phyloP scores from a whole-genome alignment of 2,329 filamentous ascomycete genomes.

The Myriosclerotinia scirpicola region DNA sequence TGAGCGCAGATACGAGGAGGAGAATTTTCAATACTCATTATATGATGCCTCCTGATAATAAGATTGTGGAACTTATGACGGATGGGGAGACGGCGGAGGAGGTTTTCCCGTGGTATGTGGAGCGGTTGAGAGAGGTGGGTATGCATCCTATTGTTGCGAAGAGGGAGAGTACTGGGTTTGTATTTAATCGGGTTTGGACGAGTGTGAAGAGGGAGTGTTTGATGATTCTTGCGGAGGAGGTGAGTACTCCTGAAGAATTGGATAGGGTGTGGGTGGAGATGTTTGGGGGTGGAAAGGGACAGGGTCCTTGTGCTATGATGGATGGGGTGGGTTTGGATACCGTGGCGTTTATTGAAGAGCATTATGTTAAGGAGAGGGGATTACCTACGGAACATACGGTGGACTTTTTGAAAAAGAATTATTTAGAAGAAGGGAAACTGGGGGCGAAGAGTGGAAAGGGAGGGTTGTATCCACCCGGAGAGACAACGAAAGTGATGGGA shows the following conservation, averaged over 20 bases:
- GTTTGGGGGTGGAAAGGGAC: slow-evolving; percentile 40
- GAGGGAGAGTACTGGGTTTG: slow-evolving; percentile 43
- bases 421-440: slow-evolving; percentile 38
- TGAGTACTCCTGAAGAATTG: slow-evolving; percentile 42
- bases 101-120: slow-evolving; percentile 39
- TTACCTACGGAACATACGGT: slow-evolving; percentile 34
- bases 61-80: slow-evolving; percentile 45
- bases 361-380: slow-evolving; percentile 42
- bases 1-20: slow-evolving; percentile 40
- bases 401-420: slow-evolving; percentile 39
- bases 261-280: slow-evolving; percentile 44
- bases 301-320: slow-evolving; percentile 45
- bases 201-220: slow-evolving; percentile 47
- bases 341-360: slow-evolving; percentile 44
- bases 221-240: slow-evolving; percentile 41
- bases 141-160: slow-evolving; percentile 44
- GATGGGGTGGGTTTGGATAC: slow-evolving; percentile 46
- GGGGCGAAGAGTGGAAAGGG: slow-evolving; percentile 40
- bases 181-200: slow-evolving; percentile 47
- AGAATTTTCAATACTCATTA: slow-evolving; percentile 48
- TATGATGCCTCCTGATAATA: slow-evolving; percentile 40
- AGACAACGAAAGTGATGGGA: slow-evolving; percentile 18
- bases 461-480: slow-evolving; percentile 26
- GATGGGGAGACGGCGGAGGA: slow-evolving; percentile 40
- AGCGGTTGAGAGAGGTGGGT: slow-evolving; percentile 40